Evolutionary conservation across 202 grass and related monocot genomes (phyloP), one percentile per base, ranked within the genome.

Genomic region (Zoysia matrella): DNA sequence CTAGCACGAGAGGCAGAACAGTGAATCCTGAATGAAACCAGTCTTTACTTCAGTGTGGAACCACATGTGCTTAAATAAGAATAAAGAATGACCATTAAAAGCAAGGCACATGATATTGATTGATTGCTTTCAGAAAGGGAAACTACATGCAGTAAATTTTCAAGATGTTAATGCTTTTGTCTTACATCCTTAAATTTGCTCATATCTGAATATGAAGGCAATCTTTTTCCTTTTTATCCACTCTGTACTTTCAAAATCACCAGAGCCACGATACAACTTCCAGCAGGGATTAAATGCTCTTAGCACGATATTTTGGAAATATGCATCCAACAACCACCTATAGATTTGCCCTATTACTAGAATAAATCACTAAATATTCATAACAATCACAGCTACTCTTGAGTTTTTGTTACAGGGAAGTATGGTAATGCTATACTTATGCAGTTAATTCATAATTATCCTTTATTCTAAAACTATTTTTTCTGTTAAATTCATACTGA

Each of bases 391-490:
- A 68, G 6, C 6, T 10, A 75, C 46, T 41, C 2, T 47, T 8
- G 13, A 60, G 52, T 74, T 74, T 83, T 41, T 56, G 57, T 61
- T 65, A 71, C 5, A 39, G 3, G 43, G 72, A 66, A 49, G 57
- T 14, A 15, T 45, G 69, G 4, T 6, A 3, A 43, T 80, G 14
- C 42, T 14, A 39, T 57, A 79, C 40, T 71, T 78, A 68, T 56
- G 40, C 67, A 72, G 41, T 85, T 36, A 67, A 73, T 79, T 30
- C 16, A 57, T 6, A 73, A 14, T 47, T 44, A 40, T 30, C 11
- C 44, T 68, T 61, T 11, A 4, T 80, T 75, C 68, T 83, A 80
- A 90, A 63, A 60, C n/a, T 44, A 72, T 71, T 84, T 77, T 62
- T 60, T 18, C 69, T 67, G 52, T 80, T 42, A 69, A 80, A n/a